Evolutionary conservation across 306 rosid species (phyloP).

Genomic region (Fragaria nilgerrensis): DNA sequence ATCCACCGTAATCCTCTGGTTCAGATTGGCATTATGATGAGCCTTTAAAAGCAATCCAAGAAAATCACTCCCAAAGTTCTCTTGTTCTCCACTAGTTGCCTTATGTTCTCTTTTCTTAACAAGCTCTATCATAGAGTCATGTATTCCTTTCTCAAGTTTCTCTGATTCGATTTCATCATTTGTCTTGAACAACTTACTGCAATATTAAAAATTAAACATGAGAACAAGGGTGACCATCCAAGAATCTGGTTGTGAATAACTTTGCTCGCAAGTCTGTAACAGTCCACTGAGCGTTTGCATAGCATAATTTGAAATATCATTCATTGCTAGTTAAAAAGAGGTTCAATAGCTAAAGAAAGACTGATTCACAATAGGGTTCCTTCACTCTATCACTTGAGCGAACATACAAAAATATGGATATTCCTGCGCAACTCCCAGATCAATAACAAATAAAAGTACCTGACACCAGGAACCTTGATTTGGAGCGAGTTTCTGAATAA

Average conservation of each 20-base stretch:
- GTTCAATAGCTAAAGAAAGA: background rate
- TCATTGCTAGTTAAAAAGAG: background rate
- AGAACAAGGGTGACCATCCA: too few species aligned
- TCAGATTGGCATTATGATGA: slow-evolving; percentile 21
- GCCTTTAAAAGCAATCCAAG: slow-evolving; percentile 28
- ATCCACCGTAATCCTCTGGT: slow-evolving; percentile 20
- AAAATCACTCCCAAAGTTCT: slow-evolving; percentile 30
- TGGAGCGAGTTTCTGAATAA: background rate
- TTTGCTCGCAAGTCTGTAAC: too few species aligned
- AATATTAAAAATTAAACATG: background rate
- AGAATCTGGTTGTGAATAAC: background rate
- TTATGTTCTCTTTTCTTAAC: slow-evolving; percentile 22
- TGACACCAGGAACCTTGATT: slow-evolving; percentile 25
- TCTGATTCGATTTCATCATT: slow-evolving; percentile 26
- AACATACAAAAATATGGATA: background rate
- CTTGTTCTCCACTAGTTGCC: slow-evolving; percentile 13
- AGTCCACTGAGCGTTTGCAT: background rate
- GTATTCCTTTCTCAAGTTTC: slow-evolving; percentile 26
- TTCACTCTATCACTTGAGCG: background rate
- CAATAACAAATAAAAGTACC: background rate
- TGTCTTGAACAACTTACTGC: slow-evolving; percentile 16
- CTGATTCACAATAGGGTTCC: background rate
- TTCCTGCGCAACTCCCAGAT: background rate
- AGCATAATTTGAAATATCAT: background rate
- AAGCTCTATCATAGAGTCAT: slow-evolving; percentile 8